Conservation (phyloP, 768 basidiomycete genomes). For the Leucogyrophana mollusca region DNA sequence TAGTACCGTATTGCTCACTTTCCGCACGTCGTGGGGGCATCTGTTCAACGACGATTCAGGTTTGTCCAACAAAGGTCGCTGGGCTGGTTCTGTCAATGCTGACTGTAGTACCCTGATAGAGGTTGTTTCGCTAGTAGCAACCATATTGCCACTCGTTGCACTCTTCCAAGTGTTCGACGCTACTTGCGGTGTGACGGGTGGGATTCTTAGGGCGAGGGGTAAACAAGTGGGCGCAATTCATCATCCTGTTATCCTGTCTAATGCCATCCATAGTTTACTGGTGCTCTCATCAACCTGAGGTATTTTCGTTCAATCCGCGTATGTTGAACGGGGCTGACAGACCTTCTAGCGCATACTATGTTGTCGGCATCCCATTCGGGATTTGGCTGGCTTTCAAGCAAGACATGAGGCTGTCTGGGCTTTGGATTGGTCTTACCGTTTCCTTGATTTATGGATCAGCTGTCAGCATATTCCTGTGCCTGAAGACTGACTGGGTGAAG, state of each 20-base stretch:
- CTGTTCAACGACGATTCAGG: constrained; percentile 72
- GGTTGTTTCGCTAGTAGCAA: constrained; percentile 41
- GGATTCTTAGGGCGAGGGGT: constrained; percentile 81
- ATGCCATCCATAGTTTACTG: constrained; percentile 49
- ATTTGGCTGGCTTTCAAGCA: constrained; percentile 70
- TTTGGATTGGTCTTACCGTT: constrained; percentile 85
- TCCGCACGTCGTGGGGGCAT: constrained; percentile 68
- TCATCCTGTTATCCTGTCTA: no score
- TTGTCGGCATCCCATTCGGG: constrained; percentile 80
- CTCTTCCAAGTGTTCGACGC: constrained; percentile 85
- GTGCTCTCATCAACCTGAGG: constrained; percentile 80
- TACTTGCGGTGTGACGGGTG: constrained; percentile 64
- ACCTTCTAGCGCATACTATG: constrained; percentile 63
- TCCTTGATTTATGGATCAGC: constrained; percentile 59
- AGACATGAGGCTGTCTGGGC: constrained; percentile 62
- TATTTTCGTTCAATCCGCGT: constrained; percentile 18
- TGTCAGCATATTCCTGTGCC: constrained; percentile 50
- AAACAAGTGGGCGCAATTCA: constrained; percentile 53
- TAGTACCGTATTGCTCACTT: constrained; percentile 54
- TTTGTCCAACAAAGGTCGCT: constrained; percentile 20
- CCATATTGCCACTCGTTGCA: constrained; percentile 73
- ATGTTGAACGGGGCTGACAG: background rate
- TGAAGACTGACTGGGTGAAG: constrained; percentile 65
- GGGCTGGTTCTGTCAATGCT: background rate
- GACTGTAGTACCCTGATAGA: constrained; percentile 10